These are phyloP conservation scores for Nakazawaea siamensis DNA, from an alignment of 805 yeast species.

Conservation along the genomic window DNA sequence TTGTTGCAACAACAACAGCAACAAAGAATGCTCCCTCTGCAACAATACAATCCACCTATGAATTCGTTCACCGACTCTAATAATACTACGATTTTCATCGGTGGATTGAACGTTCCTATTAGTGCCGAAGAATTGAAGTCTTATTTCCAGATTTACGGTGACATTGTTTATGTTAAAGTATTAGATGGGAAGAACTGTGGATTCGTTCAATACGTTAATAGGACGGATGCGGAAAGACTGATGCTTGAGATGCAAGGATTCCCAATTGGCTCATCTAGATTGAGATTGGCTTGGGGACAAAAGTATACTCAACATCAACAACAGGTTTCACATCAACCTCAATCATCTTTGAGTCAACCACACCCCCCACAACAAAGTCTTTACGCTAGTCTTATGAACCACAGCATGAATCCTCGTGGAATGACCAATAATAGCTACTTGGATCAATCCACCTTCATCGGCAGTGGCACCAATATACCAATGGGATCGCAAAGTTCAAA, in stretches of 20 bases:
- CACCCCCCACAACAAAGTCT: constrained; percentile 5
- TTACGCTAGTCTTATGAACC: constrained; percentile 6
- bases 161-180: constrained; percentile 67
- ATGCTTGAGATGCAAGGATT: constrained; percentile 85
- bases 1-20: constrained; percentile 11
- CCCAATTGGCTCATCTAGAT: constrained; percentile 76
- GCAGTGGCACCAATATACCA: too few relatives aligned
- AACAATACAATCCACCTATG: constrained; percentile 34
- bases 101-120: constrained; percentile 55
- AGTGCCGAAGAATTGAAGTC: constrained; percentile 54
- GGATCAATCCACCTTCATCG: constrained; percentile 6
- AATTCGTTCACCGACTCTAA: constrained; percentile 67
- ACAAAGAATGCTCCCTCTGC: constrained; percentile 17
- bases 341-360: constrained; percentile 9
- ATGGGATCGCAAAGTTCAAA: too few relatives aligned
- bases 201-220: constrained; percentile 71
- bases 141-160: constrained; percentile 62
- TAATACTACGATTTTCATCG: constrained; percentile 73
- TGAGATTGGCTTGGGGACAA: constrained; percentile 82
- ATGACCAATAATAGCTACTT: constrained; percentile 1
- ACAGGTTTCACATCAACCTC: constrained; percentile 8
- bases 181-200: constrained; percentile 78
- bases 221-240: constrained; percentile 81
- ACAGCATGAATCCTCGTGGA: too few relatives aligned
- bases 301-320: constrained; percentile 24